A percentile compares a stretch with the other conserved stretches of the same genome.
These are phyloP conservation scores for Colletotrichum somersetense DNA, from an alignment of 2,329 filamentous ascomycete genomes.

Conservation along the genomic window DNA sequence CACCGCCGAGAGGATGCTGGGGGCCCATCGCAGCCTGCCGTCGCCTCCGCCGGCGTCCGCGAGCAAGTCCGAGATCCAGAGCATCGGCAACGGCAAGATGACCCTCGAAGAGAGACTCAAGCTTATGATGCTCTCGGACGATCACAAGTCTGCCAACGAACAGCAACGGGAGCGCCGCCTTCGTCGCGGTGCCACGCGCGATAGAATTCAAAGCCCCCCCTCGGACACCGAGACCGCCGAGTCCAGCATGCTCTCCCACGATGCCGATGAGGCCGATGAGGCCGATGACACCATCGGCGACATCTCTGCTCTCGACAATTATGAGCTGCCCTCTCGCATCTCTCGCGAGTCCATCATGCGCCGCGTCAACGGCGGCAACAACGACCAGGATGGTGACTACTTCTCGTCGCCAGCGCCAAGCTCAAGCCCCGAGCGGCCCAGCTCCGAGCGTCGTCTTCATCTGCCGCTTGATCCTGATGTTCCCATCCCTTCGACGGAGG, in stretches of 20 bases:
- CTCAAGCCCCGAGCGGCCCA: slow-evolving; percentile 67
- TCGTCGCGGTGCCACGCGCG: slow-evolving; percentile 69
- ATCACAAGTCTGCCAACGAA: slow-evolving; percentile 71
- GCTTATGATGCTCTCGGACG: slow-evolving; percentile 88
- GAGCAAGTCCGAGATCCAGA: slow-evolving; percentile 83
- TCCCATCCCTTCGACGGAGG: slow-evolving; percentile 90
- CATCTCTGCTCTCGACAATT: slow-evolving; percentile 70
- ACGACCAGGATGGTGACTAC: slow-evolving; percentile 69
- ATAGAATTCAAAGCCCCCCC: slow-evolving; percentile 61
- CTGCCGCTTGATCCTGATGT: slow-evolving; percentile 85
- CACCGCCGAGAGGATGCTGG: slow-evolving; percentile 79
- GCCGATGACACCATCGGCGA: slow-evolving; percentile 73
- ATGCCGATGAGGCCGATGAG: slow-evolving; percentile 64
- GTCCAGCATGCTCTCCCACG: slow-evolving; percentile 44
- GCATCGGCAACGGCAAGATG: slow-evolving; percentile 81
- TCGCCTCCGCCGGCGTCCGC: slow-evolving; percentile 77
- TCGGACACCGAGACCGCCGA: slow-evolving; percentile 54
- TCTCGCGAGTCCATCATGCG: slow-evolving; percentile 94
- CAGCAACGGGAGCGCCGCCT: slow-evolving; percentile 77
- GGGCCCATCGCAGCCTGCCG: slow-evolving; percentile 76
- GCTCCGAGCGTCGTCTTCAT: slow-evolving; percentile 58
- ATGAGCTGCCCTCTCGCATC: slow-evolving; percentile 80
- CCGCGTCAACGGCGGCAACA: slow-evolving; percentile 77
- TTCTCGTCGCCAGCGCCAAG: slow-evolving; percentile 73
- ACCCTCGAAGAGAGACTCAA: slow-evolving; percentile 87